Evolutionary conservation across 1,284 basidiomycete genomes (phyloP), one percentile per base, ranked within the genome.

Genomic region (Tilletiaria anomala): DNA sequence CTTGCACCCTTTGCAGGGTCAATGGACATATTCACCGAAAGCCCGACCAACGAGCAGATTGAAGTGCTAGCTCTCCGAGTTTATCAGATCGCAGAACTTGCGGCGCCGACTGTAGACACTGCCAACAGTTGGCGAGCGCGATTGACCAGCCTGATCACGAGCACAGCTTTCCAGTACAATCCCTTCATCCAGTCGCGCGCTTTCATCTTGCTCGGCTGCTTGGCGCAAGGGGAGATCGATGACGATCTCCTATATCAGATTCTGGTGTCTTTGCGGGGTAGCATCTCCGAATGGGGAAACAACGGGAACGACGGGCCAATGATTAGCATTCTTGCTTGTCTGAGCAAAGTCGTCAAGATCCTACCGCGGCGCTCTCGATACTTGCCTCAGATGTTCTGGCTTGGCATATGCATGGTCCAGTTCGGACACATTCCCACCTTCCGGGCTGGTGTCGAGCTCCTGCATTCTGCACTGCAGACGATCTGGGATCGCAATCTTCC

Each of bases 101-200:
- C 59, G 2, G 55, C 59, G 4, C 59, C 59, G 4, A 53, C 44
- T 35, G 43, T 43, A 3, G 88, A 85, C 40, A 72, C 87, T 8
- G 72, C 84, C 32, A 94, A 94, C 61, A 78, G 83, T 12, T 94
- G 89, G 88, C 76, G 83, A 44, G 84, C 87, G 19, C 75, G 88
- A 31, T 87, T 88, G 83, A 86, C 88, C 78, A 80, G 85, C 42
- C 69, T 94, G 41, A 78, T 88, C n/a, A 83, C 84, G 0, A 79
- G 85, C 2, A 86, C 82, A 0, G 86, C 87, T 16, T 93, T 94
- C 73, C 88, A 93, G 65, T 77, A 84, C 44, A 87, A 85, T 11
- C 83, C 86, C 0, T 80, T 83, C 15, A 78, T 89, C 19, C 88
- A 93, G 66, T 80, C 83, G 34, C 79, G 86, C 15, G 83, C 86